phyloP scores from a whole-genome alignment of 768 basidiomycete genomes.

The Tricholoma sp. region DNA sequence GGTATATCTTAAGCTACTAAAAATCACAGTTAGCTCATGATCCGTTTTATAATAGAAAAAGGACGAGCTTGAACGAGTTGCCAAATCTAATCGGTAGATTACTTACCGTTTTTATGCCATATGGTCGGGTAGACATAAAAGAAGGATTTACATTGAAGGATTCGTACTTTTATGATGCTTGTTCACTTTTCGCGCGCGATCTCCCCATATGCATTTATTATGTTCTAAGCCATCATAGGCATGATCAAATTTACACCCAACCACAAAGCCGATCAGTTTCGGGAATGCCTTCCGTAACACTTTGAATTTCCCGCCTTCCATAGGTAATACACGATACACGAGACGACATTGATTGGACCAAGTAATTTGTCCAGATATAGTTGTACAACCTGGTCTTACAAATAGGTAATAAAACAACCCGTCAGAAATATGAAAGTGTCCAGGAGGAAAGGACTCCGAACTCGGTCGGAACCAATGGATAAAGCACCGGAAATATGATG shows the following conservation, averaged over 20 bases:
- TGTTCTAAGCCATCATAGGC: background rate
- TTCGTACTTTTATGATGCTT: background rate
- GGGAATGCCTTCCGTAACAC: too few relatives aligned
- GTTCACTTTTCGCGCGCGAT: background rate
- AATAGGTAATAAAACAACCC: slow-evolving; percentile 9
- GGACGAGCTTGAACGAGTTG: slow-evolving; percentile 99
- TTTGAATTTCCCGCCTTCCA: too few relatives aligned
- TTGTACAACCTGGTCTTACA: background rate
- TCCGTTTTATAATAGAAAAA: slow-evolving; percentile 65
- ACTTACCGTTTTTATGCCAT: slow-evolving; percentile 2
- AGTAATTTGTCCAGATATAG: slow-evolving; percentile 6
- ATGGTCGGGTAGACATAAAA: slow-evolving; percentile 3
- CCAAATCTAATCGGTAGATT: slow-evolving; percentile 98
- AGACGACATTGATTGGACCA: background rate
- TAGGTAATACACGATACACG: too few relatives aligned
- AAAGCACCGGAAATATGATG: slow-evolving; percentile 6
- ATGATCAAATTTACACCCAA: background rate
- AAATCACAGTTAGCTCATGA: background rate
- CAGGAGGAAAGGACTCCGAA: background rate
- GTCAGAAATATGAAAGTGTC: slow-evolving; percentile 1
- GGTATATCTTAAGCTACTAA: slow-evolving; percentile 36
- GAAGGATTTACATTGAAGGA: background rate
- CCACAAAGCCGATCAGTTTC: background rate
- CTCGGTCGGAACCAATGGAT: slow-evolving; percentile 11
- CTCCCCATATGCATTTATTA: background rate